Base-by-base conservation (phyloP, 164 flowering plant genomes). In the Amborella trichopoda region DNA sequence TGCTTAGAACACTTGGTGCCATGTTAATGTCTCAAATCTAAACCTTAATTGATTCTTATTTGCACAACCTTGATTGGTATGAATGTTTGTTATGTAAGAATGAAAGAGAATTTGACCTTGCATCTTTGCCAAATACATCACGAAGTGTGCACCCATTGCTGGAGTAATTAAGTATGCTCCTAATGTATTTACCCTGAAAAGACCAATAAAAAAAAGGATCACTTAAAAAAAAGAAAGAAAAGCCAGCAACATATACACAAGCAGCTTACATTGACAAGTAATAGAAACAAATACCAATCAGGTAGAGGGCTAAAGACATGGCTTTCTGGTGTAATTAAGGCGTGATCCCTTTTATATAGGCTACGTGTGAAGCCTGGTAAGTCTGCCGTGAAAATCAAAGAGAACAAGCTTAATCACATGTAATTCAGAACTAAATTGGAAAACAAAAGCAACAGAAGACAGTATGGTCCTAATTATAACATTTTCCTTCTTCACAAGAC, bases 361-460 rank as follows among this genome's bases (percentile, higher is more conserved):
- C 95, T 91, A 38, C 99, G 85, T 3, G 99, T 91, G 56, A 87
- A 91, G 34, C 99, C 99, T 1, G 96, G 99, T 58, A 84, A 78
- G 58, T 87, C 99, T 91, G 74, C 43, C 55, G 61, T 25, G 46
- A 13, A 38, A 14, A 14, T 16, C 49, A 25, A 16, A 40, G 5
- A 13, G 8, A 49, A 25, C 12, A 41, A 17, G 22, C 23, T 3
- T 19, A 4, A 16, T 16, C 18, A 6, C 22, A 13, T 18, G 5
- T 21, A 11, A 16, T 41, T 21, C 45, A 41, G n/a, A 17, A 39
- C 22, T 5, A 17, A 41, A 17, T 13, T 5, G 13, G 12, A 17
- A 21, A 17, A 21, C 45, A 3, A 20, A 41, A 13, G 6, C 13
- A 16, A 18, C 22, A 39, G 17, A 10, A 16, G 17, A 39, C 17